Conservation (phyloP, 805 yeast species). For the Saitoella complicata region DNA sequence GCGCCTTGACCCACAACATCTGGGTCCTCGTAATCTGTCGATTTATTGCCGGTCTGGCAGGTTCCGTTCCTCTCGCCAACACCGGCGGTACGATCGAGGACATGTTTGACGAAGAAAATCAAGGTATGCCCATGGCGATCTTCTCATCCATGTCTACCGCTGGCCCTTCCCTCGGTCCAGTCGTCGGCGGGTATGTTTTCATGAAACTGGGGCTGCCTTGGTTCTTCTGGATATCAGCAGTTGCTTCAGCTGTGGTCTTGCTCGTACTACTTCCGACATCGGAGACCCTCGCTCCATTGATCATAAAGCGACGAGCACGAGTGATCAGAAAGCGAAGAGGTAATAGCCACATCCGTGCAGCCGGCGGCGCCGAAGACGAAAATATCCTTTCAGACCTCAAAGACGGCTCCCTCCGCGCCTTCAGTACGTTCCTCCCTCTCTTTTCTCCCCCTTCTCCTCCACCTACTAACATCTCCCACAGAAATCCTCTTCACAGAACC, state of each 20-base stretch:
- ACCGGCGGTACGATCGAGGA: conserved; percentile 55
- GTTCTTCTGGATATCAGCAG: conserved; percentile 42
- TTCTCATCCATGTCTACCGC: conserved; percentile 44
- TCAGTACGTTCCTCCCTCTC: too few relatives aligned
- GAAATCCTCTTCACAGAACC: conserved; percentile 38
- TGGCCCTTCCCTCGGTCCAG: conserved; percentile 36
- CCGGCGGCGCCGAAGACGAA: conserved; percentile 15
- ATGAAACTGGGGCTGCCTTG: conserved; percentile 40
- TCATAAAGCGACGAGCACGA: conserved; percentile 32
- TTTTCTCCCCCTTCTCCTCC: conserved; percentile 5
- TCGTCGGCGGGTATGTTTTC: conserved; percentile 37
- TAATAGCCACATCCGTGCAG: conserved; percentile 38
- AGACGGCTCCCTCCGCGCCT: too few relatives aligned
- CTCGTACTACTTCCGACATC: conserved; percentile 29
- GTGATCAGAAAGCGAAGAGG: conserved; percentile 36
- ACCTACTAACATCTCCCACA: conserved; percentile 39
- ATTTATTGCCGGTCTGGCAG: conserved; percentile 44
- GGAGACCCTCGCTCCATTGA: conserved; percentile 44
- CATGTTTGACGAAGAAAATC: conserved; percentile 32
- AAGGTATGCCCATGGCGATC: conserved; percentile 40
- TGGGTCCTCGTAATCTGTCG: conserved; percentile 42
- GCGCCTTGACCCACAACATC: conserved; percentile 40
- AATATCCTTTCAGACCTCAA: too few relatives aligned
- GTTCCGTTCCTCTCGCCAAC: conserved; percentile 47
- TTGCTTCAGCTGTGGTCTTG: conserved; percentile 33